Base-by-base conservation (phyloP, 2,329 filamentous ascomycete genomes). In the Epichloe brachyelytri region DNA sequence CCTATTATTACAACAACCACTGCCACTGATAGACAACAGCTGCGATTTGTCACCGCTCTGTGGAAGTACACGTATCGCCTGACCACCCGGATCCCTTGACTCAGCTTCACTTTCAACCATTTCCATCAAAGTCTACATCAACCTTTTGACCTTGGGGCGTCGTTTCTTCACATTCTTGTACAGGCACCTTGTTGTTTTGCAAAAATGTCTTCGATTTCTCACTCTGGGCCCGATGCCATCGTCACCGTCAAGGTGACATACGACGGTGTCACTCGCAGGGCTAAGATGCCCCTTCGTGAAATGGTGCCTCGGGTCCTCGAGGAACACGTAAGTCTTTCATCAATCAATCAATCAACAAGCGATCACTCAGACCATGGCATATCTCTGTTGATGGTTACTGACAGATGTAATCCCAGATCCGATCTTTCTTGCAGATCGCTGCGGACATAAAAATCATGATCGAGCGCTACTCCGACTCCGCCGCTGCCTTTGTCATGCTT, bases 401-500 rank as follows among this genome's bases (percentile, higher is more conserved):
- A 20, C 14, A 34, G 14, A 19, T 17, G 5, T 12, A 17, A 36
- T 3, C n/a, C 30, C 50, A 70, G 66, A 58, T 71, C 38, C 66
- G 68, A 54, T 55, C 54, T 26, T 66, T 68, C 68, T 58, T 71
- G 33, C 64, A 63, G 44, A 63, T 70, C 50, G 58, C 65, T 6
- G 43, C 53, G 36, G 62, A 67, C 10, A 49, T 53, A 48, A 60
- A 46, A 75, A 80, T 62, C 64, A 69, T 82, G 61, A 83, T 97
- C 62, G 90, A 97, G 73, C 88, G 93, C 59, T 98, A 89, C 72
- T 97, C 93, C 57, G 93, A 98, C 70, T 96, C 89, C 57, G 87
- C 88, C 57, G 85, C 77, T 44, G 75, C 82, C 57, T 97, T 86
- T 68, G 79, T 97, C 57, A 75, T 79, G 43, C 83, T 98, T 54